Evolutionary conservation across 176 grass and related monocot genomes (phyloP).

Genomic region (sorghum (Sorghum bicolor)): Sorghum_bicolor_NCBIv3 NC_012871.2:63710001-63710500

Average conservation of each 20-base stretch:
- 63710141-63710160: neutral
- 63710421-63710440: neutral
- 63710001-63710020: too few species aligned
- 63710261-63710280: neutral
- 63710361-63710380: neutral
- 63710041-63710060: too few species aligned
- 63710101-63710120: neutral
- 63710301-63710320: neutral
- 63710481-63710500: neutral
- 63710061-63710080: too few species aligned
- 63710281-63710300: neutral
- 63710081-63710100: too few species aligned
- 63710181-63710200: neutral
- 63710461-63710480: neutral
- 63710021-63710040: too few species aligned
- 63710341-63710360: too few species aligned
- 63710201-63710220: neutral
- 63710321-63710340: neutral
- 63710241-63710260: neutral
- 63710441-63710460: neutral
- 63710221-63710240: neutral
- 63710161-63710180: neutral
- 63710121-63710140: neutral
- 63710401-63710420: neutral
- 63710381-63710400: neutral